Base-by-base conservation (phyloP, 2,329 filamentous ascomycete genomes). In the Penicillium polonicum region DNA sequence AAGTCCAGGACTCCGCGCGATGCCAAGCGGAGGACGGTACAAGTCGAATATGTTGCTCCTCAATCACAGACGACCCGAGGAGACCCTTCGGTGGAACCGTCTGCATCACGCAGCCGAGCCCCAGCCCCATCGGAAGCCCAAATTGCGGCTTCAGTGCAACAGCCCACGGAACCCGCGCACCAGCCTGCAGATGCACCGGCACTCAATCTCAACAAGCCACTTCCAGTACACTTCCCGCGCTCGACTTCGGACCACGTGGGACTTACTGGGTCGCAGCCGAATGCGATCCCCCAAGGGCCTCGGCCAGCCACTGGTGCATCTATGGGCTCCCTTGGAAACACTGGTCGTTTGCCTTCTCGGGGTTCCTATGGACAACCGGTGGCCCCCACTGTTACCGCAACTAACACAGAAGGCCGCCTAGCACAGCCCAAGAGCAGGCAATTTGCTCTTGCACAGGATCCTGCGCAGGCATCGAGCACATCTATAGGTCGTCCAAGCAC, bases 41-140 rank as follows among this genome's bases (percentile, higher is more conserved):
- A 99, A 77, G 90, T 99, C 60, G 94, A 99, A 79, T 99, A 99
- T 74, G 94, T 97, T 56, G 90, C 92, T 21, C 94, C 94, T 25
- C 87, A 88, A 27, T 95, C 91, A 6, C 87, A 93, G 70, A 97
- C 93, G 0, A 84, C 88, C 61, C 85, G 93, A 63, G 91, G 89
- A 31, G 85, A 85, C 61, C 56, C 54, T 15, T 57, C 55, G 10
- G 19, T 38, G 19, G 58, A 52, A 10, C 17, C 63, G 27, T 66
- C 70, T 36, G 62, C 60, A 48, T 51, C 62, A 15, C 62, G 54
- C 36, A 48, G 49, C 33, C 55, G 57, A 38, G 55, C 21, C 17
- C 38, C 64, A 4, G 44, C 27, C 15, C 42, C 48, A 36, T 31
- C 57, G 5, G 58, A 65, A 19, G 44, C 49, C n/a, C 60, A 55